Conservation (phyloP, 805 yeast species). For the Metschnikowia rubicola region DNA sequence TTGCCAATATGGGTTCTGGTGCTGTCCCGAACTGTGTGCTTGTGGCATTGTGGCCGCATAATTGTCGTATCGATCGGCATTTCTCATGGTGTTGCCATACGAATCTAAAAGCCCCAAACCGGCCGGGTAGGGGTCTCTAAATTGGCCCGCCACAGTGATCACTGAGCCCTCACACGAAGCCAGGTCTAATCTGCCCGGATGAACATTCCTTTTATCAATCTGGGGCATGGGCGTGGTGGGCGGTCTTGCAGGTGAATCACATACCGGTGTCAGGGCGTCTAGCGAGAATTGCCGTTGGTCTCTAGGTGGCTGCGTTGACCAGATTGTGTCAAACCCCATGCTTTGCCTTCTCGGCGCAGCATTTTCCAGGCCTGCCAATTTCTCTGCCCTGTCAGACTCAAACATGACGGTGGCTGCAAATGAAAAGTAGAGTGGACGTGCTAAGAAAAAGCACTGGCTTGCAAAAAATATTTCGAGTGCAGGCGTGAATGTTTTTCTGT, state of each 20-base stretch:
- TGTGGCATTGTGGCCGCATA: background rate
- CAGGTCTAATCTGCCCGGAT: background rate
- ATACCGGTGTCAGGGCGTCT: constrained; percentile 2
- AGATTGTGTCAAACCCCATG: constrained; percentile 6
- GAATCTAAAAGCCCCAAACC: constrained; percentile 2
- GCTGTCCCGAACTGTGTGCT: background rate
- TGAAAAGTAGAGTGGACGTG: background rate
- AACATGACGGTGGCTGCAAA: constrained; percentile 7
- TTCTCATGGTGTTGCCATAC: background rate
- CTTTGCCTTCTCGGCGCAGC: constrained; percentile 1
- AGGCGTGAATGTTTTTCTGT: background rate
- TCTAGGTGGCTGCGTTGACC: constrained; percentile 8
- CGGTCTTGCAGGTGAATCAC: constrained; percentile 3
- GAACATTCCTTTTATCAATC: background rate
- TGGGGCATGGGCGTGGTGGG: constrained; percentile 8
- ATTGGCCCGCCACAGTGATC: background rate
- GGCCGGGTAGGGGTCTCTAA: constrained; percentile 1
- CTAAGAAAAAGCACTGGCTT: background rate
- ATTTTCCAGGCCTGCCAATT: background rate
- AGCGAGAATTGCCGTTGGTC: constrained; percentile 8
- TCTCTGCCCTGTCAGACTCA: constrained; percentile 3
- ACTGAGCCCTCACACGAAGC: background rate
- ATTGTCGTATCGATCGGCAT: no score
- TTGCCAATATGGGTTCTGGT: background rate
- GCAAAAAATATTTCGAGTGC: background rate